Conservation (phyloP, 148 eudicot genomes). For the Rhododendron ferrugineum region DNA sequence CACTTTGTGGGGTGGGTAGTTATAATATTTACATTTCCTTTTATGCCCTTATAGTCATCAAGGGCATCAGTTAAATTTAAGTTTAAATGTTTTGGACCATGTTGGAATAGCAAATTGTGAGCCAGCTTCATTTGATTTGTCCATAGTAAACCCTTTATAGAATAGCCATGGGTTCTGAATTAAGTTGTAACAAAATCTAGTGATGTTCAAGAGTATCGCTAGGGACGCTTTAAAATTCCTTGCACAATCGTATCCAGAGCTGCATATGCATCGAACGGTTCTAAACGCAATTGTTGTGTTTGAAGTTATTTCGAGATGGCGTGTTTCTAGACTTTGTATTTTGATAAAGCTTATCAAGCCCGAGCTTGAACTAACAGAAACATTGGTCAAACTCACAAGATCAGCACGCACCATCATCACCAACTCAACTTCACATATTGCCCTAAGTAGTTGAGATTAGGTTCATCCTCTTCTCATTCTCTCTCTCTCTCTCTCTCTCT, state of each 20-base stretch:
- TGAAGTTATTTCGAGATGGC: no score
- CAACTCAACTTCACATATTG: not conserved
- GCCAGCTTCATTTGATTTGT: not conserved
- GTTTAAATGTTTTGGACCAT: not conserved
- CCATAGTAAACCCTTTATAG: no score
- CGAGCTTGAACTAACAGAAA: not conserved
- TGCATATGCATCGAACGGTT: no score
- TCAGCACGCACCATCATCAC: constrained; percentile 2
- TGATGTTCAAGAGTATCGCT: no score
- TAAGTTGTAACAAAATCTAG: no score
- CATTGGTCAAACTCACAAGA: not conserved
- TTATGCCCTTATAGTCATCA: not conserved
- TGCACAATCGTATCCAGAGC: no score
- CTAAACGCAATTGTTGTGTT: no score
- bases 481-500: not conserved
- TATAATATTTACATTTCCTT: not conserved
- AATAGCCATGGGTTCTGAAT: no score
- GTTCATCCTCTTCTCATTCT: constrained; percentile 3
- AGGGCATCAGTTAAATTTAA: not conserved
- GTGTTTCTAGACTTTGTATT: not conserved
- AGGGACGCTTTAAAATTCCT: no score
- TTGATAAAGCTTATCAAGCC: not conserved
- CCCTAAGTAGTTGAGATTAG: constrained; percentile 22
- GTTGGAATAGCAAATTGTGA: not conserved
- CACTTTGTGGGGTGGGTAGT: not conserved